Percentiles rank a stretch among this genome's conserved stretches.
These are phyloP conservation scores for Talaromyces marneffei DNA, from an alignment of 2,329 filamentous ascomycete species.

Conservation along the genomic window DNA sequence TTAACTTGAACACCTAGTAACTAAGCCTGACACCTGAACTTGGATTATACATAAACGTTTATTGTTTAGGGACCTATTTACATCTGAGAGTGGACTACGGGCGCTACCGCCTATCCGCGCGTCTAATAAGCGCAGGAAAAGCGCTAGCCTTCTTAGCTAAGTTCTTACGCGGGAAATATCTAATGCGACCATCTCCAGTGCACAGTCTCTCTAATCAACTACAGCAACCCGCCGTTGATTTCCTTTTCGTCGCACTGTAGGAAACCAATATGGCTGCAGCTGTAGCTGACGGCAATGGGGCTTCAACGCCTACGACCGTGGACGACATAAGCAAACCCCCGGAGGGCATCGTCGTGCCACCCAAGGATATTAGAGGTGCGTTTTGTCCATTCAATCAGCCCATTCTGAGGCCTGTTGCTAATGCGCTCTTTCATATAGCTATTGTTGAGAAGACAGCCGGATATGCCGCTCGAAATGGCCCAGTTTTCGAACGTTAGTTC, in stretches of 20 bases:
- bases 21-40: too few species aligned
- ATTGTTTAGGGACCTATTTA: background rate
- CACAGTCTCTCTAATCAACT: background rate
- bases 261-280: constrained; percentile 34
- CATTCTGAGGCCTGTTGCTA: constrained; percentile 18
- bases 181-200: background rate
- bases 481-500: constrained; percentile 53
- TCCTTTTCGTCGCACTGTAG: background rate
- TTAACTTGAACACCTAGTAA: background rate
- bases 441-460: constrained; percentile 92
- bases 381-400: constrained; percentile 10
- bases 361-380: constrained; percentile 67
- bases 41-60: too few species aligned
- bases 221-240: background rate
- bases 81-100: background rate
- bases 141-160: background rate
- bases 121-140: background rate
- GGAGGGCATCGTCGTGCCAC: constrained; percentile 77
- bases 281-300: constrained; percentile 32
- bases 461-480: constrained; percentile 65
- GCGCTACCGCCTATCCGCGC: constrained; percentile 1
- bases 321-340: constrained; percentile 70
- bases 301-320: constrained; percentile 31
- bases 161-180: constrained; percentile 2
- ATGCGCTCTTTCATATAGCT: constrained; percentile 32